Base-by-base conservation (phyloP, 192 early-diverging fungal species). In the Coemansia biformis region DNA sequence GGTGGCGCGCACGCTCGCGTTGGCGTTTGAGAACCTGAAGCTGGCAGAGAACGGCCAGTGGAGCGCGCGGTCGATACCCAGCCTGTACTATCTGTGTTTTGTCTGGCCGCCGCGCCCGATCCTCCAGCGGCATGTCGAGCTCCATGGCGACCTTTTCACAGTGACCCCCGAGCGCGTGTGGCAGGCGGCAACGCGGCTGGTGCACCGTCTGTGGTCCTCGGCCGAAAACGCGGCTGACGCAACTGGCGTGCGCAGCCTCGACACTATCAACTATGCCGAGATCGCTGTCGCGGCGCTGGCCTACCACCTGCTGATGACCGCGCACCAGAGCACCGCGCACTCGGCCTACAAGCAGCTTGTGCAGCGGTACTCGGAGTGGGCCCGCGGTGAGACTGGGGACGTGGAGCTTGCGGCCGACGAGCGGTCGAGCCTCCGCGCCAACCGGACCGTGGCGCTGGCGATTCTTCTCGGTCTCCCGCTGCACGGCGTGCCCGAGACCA, bases 141-240 rank as follows among this genome's bases (percentile, higher is more conserved):
- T 66, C 1, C 63, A 66, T 9, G 26, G 22, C 12, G 33, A 40
- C 2, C 41, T 66, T 24, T 53, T 66, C 41, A 26, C 32, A 11
- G 63, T 66, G 41, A 66, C 63, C 16, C 64, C 64, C 11, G 64
- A 67, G 22, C 64, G 64, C n/a, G 57, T 51, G 2, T 67, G 64
- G 64, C 56, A 48, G 24, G 40, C 57, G 9, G 52, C 47, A 11
- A 51, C 46, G 29, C 64, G 64, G 4, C 35, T 59, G 42, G 33
- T 58, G 23, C 45, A 46, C 16, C 53, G 30, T 28, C 40, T 53
- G 14, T 51, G 54, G 44, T 18, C 43, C 2, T 12, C 19, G 16
- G 9, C 43, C 1, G 39, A 35, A 12, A 13, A 4, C 1, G 44
- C 18, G 15, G 15, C 6, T 37, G 39, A 4, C 1, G 44, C 18